A percentile compares a stretch with the other conserved stretches of the same genome.
phyloP scores from a whole-genome alignment of 2,329 filamentous ascomycete species.

The Alternaria novae-zelandiae region DNA sequence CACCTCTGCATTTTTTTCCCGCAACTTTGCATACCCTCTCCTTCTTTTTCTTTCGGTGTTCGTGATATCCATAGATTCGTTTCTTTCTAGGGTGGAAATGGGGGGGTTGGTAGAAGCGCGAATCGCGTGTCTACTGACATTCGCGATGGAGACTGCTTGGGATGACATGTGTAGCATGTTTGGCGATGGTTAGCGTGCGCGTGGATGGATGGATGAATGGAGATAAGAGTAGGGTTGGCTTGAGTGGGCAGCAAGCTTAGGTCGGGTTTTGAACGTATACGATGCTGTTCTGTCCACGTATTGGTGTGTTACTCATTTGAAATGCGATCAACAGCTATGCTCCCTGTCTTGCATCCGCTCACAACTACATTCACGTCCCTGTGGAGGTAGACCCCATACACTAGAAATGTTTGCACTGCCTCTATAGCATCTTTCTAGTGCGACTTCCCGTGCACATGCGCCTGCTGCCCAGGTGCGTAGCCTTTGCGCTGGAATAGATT shows the following conservation, averaged over 20 bases:
- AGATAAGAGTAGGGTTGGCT: not conserved
- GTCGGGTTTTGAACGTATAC: not conserved
- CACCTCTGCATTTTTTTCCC: not conserved
- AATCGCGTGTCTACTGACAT: not conserved
- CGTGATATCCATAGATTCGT: constrained; percentile 41
- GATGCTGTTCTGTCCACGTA: not conserved
- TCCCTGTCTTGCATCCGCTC: not conserved
- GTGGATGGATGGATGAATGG: not conserved
- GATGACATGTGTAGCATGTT: not conserved
- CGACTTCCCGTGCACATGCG: not conserved
- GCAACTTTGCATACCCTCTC: not conserved
- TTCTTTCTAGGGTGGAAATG: not conserved
- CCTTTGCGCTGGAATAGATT: not conserved
- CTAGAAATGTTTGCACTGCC: not conserved
- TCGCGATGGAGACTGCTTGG: not conserved
- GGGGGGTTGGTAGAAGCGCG: not conserved
- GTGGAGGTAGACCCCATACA: not conserved
- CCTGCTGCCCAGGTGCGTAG: not conserved
- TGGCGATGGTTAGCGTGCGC: not conserved
- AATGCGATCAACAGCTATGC: not conserved
- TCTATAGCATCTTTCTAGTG: not conserved
- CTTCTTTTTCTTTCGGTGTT: constrained; percentile 19
- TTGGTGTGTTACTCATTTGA: not conserved
- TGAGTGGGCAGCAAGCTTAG: not conserved
- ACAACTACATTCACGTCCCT: not conserved